Base-by-base conservation (phyloP, 2,329 filamentous ascomycete species). In the Paracorniculantispora psalliotae region DNA sequence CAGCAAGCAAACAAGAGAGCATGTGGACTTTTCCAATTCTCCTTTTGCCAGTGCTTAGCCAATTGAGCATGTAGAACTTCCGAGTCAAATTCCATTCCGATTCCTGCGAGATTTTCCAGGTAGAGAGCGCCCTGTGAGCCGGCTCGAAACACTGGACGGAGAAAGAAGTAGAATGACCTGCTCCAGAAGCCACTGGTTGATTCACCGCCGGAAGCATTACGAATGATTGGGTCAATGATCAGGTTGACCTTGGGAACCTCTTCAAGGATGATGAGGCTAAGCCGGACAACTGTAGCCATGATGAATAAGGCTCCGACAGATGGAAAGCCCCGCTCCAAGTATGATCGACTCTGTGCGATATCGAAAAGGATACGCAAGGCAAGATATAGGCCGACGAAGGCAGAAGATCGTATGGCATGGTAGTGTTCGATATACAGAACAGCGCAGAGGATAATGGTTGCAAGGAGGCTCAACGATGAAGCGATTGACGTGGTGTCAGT, bases 1-100 rank as follows among this genome's bases (percentile, higher is more conserved):
- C 67, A 64, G 62, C 67, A 69, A 21, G 41, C 7, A 30, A 35
- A 17, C 4, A 53, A 30, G 2, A 54, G 28, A 3, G 52, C 19
- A 26, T 55, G 35, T 9, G 13, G 13, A 3, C 6, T n/a, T 7
- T 13, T 1, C 19, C 21, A 25, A 4, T 43, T n/a, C 6, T 1
- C 17, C 4, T 17, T n/a, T 19, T 19, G 1, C 52, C 52, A 55
- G 8, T 19, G 26, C 0, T 28, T 28, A 7, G 28, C 33, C 3
- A 56, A 10, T 6, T 15, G 5, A 2, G 19, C 0, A 10, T 33
- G 21, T 6, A 56, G 12, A 10, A 9, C 25, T 1, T 8, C 25
- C 1, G 52, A 55, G 17, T 17, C 21, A 9, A 55, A 55, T 1
- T 55, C 41, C 0, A 43, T 3, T 4, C 52, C 52, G 21, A 55